Evolutionary conservation across 352 stramenopile species (phyloP).

Genomic region (Phytopythium boreale): DNA sequence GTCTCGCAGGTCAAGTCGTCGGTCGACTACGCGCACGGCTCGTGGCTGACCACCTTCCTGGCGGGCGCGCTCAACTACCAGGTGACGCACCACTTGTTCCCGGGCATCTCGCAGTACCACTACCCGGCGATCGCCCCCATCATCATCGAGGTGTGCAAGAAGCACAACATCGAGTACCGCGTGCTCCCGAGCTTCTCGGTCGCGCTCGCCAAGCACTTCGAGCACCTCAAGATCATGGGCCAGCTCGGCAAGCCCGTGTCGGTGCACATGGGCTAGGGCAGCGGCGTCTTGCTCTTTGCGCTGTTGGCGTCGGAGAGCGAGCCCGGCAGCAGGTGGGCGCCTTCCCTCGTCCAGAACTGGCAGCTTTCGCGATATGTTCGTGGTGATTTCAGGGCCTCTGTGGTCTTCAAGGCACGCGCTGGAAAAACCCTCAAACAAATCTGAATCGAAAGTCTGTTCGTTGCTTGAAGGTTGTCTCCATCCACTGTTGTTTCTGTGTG

Average conservation of each 20-base stretch:
- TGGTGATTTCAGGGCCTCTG: background rate
- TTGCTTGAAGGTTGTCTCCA: background rate
- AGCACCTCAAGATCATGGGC: constrained; percentile 90
- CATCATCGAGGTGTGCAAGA: constrained; percentile 91
- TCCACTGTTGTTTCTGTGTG: background rate
- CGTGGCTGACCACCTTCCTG: constrained; percentile 89
- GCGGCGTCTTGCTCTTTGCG: background rate
- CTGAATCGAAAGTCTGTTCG: background rate
- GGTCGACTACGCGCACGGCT: constrained; percentile 91
- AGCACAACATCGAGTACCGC: constrained; percentile 93
- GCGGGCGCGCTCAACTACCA: constrained; percentile 97
- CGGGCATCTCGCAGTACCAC: constrained; percentile 92
- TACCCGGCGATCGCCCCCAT: constrained; percentile 92
- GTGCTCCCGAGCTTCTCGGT: constrained; percentile 80
- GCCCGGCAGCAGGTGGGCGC: background rate
- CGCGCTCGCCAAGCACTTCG: constrained; percentile 82
- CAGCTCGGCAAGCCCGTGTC: constrained; percentile 68
- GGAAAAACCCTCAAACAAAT: background rate
- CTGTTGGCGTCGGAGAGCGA: background rate
- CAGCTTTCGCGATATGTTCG: background rate
- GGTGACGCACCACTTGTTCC: constrained; percentile 92
- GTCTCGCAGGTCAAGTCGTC: constrained; percentile 93
- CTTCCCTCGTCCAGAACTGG: background rate
- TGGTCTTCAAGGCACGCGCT: background rate
- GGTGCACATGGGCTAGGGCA: constrained; percentile 85